Evolutionary conservation across 176 grass and related monocot species (phyloP).

Genomic region (Calamus simplicifolius): DNA sequence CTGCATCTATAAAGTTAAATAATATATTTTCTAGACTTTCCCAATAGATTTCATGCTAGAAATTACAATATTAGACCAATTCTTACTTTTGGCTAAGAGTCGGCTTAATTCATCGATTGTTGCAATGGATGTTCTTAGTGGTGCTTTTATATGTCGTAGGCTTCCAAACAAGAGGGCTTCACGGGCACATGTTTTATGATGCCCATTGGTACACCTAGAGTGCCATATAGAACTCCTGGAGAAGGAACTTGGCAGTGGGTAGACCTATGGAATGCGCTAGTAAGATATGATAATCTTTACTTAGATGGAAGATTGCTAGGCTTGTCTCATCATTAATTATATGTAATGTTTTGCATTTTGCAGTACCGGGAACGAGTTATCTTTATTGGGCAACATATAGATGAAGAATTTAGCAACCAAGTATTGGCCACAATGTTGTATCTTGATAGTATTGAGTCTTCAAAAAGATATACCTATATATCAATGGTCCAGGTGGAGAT

Average conservation of each 20-base stretch:
- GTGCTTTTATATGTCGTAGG: slow-evolving; percentile 24
- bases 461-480: slow-evolving; percentile 80
- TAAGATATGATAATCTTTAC: slow-evolving; percentile 31
- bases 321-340: not conserved
- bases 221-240: slow-evolving; percentile 65
- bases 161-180: slow-evolving; percentile 43
- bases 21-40: too few relatives aligned
- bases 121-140: not conserved
- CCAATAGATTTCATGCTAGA: too few relatives aligned
- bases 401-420: slow-evolving; percentile 86
- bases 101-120: too few relatives aligned
- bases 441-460: slow-evolving; percentile 69
- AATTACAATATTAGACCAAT: too few relatives aligned
- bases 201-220: slow-evolving; percentile 62
- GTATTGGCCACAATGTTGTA: slow-evolving; percentile 87
- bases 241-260: slow-evolving; percentile 77
- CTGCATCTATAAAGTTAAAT: too few relatives aligned
- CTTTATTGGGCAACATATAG: slow-evolving; percentile 68
- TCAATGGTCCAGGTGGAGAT: slow-evolving; percentile 91
- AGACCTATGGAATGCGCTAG: slow-evolving; percentile 80
- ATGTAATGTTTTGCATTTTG: slow-evolving; percentile 19
- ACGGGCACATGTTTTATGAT: slow-evolving; percentile 54
- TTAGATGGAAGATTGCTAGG: not conserved
- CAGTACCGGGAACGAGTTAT: slow-evolving; percentile 86
- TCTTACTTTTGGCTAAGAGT: too few relatives aligned